Evolutionary conservation across 331 rosid species (phyloP).

Genomic region (Pyrus hybrid): DNA sequence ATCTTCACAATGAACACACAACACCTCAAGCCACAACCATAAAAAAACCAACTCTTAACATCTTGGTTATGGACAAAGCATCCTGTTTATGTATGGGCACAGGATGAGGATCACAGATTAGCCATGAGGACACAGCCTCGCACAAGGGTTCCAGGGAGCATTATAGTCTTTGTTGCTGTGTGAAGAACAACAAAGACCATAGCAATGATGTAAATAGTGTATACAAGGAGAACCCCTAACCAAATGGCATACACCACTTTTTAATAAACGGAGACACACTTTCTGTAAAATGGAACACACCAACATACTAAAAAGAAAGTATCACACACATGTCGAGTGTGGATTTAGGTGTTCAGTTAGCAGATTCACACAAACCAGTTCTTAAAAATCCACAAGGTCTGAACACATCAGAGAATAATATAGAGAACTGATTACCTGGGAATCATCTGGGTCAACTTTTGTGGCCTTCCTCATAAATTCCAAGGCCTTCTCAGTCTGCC

Average conservation of each 20-base stretch:
- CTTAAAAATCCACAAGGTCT: background rate
- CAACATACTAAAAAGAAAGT: background rate
- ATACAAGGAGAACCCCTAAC: background rate
- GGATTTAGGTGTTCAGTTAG: background rate
- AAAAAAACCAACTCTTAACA: background rate
- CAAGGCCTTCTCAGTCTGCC: conserved; percentile 84
- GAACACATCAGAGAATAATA: background rate
- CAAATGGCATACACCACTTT: background rate
- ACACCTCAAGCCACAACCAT: background rate
- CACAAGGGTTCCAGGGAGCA: background rate
- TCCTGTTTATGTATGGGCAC: background rate
- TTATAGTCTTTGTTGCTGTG: background rate
- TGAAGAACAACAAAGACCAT: background rate
- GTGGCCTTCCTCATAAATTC: conserved; percentile 91
- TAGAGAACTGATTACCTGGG: conserved; percentile 55
- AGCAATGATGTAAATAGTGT: background rate
- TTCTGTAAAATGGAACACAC: background rate
- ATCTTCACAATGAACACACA: background rate
- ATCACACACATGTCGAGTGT: background rate
- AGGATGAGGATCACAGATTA: background rate
- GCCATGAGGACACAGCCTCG: background rate
- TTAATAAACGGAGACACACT: background rate
- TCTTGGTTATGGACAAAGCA: background rate
- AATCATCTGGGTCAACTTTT: conserved; percentile 94
- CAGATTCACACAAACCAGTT: background rate